phyloP scores from a whole-genome alignment of 139 green algal species.

The Tetraselmis striata region DNA sequence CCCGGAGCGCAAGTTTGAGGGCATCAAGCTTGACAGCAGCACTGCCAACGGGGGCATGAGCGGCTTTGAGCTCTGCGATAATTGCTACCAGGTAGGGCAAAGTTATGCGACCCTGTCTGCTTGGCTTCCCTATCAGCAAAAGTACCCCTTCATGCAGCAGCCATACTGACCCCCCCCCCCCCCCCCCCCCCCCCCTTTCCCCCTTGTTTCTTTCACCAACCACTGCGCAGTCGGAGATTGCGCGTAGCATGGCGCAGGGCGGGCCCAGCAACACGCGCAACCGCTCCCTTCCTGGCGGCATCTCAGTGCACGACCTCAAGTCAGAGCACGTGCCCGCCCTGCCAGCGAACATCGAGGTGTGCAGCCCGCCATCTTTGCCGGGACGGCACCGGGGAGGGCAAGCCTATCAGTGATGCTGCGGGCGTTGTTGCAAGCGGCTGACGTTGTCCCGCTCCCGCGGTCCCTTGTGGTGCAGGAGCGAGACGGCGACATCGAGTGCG shows the following conservation, averaged over 20 bases:
- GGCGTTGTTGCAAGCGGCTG: no score
- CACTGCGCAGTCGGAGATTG: background rate
- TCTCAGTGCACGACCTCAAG: conserved; percentile 30
- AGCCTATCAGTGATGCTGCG: no score
- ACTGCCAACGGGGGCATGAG: conserved; percentile 22
- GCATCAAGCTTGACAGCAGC: conserved; percentile 64
- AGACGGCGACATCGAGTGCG: conserved; percentile 66
- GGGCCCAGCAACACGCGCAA: background rate
- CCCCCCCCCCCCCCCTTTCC: background rate
- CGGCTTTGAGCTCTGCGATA: conserved; percentile 44
- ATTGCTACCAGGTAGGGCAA: conserved; percentile 31
- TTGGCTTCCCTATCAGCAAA: background rate
- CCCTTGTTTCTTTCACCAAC: background rate
- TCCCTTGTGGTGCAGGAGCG: no score
- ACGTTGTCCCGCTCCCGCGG: no score
- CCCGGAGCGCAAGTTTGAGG: conserved; percentile 70
- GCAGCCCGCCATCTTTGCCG: no score
- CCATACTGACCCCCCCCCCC: no score
- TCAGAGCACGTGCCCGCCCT: conserved; percentile 21
- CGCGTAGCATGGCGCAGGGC: background rate
- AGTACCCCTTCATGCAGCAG: background rate
- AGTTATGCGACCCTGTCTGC: background rate
- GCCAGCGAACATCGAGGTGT: conserved; percentile 7
- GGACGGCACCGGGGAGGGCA: no score
- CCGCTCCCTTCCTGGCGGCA: conserved; percentile 23